Conservation (phyloP, 1,284 basidiomycete genomes). For the Omphalotus olearius region DNA sequence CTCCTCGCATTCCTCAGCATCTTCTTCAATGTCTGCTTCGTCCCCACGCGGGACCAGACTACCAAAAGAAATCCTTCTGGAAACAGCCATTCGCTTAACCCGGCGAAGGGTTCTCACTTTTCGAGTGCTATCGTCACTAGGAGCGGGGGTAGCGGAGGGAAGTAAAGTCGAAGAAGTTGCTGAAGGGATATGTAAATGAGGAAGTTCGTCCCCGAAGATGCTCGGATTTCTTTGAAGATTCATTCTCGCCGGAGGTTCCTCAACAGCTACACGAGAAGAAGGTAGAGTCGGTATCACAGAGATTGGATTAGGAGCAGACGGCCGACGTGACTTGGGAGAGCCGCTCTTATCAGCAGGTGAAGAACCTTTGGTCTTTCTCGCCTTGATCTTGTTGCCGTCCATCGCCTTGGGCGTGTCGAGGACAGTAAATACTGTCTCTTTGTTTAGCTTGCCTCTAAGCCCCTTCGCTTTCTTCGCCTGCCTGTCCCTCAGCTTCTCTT, state of each 20-base stretch:
- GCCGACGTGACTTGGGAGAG: slow-evolving; percentile 1
- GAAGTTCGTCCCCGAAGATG: slow-evolving; percentile 52
- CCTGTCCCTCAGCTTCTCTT: slow-evolving; percentile 15
- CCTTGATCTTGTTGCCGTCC: not conserved
- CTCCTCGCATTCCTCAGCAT: slow-evolving; percentile 25
- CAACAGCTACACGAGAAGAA: not conserved
- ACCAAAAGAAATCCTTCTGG: slow-evolving; percentile 48
- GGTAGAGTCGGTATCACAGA: not conserved
- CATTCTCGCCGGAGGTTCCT: slow-evolving; percentile 26
- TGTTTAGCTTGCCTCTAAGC: not conserved
- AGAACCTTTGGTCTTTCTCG: slow-evolving; percentile 13
- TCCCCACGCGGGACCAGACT: slow-evolving; percentile 32
- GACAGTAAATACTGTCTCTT: not conserved
- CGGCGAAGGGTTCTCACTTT: slow-evolving; percentile 34
- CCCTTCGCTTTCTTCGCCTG: slow-evolving; percentile 10
- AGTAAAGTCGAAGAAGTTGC: slow-evolving; percentile 12
- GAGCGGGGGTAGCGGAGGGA: slow-evolving; percentile 11
- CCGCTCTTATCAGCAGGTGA: slow-evolving; percentile 1
- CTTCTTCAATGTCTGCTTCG: slow-evolving; percentile 33
- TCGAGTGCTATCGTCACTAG: slow-evolving; percentile 16
- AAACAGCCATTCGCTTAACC: slow-evolving; percentile 34
- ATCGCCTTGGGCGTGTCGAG: not conserved
- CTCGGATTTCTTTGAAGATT: slow-evolving; percentile 54
- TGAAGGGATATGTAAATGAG: slow-evolving; percentile 23
- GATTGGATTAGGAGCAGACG: not conserved